These are phyloP conservation scores for Adansonia madagascariensis DNA, from an alignment of 441 rosid species.

Conservation along the genomic window DNA sequence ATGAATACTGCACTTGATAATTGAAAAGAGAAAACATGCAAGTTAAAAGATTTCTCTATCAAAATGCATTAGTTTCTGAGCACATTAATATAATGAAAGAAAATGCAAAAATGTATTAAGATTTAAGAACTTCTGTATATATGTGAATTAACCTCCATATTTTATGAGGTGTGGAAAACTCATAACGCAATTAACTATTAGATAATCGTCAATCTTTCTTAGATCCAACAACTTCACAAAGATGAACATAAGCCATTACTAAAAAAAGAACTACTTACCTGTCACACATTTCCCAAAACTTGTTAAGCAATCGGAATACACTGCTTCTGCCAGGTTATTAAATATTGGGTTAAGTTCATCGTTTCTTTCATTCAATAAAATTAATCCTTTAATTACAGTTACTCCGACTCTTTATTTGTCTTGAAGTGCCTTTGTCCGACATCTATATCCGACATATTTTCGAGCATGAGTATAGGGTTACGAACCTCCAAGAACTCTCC, in stretches of 20 bases:
- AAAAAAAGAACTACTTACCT: not conserved
- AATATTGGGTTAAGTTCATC: not conserved
- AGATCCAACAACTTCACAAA: conserved; percentile 20
- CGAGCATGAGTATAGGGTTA: too few species aligned
- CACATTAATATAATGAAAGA: not conserved
- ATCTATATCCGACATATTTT: too few species aligned
- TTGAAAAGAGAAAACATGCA: conserved; percentile 10
- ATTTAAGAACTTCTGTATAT: conserved; percentile 11
- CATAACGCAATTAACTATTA: not conserved
- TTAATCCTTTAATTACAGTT: conserved; percentile 7
- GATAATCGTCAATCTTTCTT: not conserved
- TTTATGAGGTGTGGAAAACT: not conserved
- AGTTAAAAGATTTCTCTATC: conserved; percentile 16
- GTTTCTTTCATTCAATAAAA: not conserved
- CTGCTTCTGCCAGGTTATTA: not conserved
- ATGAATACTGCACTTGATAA: conserved; percentile 73
- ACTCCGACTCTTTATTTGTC: too few species aligned
- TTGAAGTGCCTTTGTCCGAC: too few species aligned
- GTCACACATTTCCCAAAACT: conserved; percentile 18
- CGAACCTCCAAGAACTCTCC: too few species aligned
- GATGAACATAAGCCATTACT: conserved; percentile 13
- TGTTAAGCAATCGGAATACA: conserved; percentile 13
- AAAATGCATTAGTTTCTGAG: not conserved
- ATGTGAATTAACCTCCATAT: conserved; percentile 4
- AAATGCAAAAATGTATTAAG: not conserved